Base-by-base conservation (phyloP, 306 rosid genomes). In the Gynostemma pentaphyllum region DNA sequence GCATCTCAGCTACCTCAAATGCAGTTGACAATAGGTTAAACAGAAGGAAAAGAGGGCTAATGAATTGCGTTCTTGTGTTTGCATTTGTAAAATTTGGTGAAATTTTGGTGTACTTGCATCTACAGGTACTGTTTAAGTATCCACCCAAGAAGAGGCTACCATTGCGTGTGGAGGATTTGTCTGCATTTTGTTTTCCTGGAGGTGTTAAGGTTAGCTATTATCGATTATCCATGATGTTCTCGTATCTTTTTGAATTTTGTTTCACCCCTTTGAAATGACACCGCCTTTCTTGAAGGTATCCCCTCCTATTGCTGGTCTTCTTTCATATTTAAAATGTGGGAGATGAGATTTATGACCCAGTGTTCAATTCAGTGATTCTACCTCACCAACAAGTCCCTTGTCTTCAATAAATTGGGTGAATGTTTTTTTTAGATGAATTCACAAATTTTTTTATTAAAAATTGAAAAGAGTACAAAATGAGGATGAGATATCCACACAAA, bases 111-210 rank as follows among this genome's bases (percentile, higher is more conserved):
- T 29, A 46, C 48, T 39, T 71, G 49, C 48, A 45, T 24, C 68
- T 50, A 66, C 85, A 91, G 96, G 68, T 88, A 51, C 83, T 91
- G 75, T 91, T 91, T 75, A 88, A 85, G 72, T 91, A 85, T 73
- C 98, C 98, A 68, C 95, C 92, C 45, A 76, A 86, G 37, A 85
- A 74, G 83, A 81, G 71, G 81, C 56, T 88, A 46, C 73, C 83
- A 36, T 63, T 83, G 78, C 92, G 92, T 26, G 55, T 67, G 82
- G 82, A 79, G 72, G 98, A 91, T 52, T 75, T 91, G 75, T 80
- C 87, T 61, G 78, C 89, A 53, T 91, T 91, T 76, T 91, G 96
- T 78, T 91, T 88, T 71, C 96, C 98, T 24, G 81, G 67, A 62
- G 89, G 98, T 29, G 86, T 88, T 72, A 84, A 85, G 96, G 98